phyloP scores from a whole-genome alignment of 2,329 filamentous ascomycete species.

The Trichoderma koningii region DNA sequence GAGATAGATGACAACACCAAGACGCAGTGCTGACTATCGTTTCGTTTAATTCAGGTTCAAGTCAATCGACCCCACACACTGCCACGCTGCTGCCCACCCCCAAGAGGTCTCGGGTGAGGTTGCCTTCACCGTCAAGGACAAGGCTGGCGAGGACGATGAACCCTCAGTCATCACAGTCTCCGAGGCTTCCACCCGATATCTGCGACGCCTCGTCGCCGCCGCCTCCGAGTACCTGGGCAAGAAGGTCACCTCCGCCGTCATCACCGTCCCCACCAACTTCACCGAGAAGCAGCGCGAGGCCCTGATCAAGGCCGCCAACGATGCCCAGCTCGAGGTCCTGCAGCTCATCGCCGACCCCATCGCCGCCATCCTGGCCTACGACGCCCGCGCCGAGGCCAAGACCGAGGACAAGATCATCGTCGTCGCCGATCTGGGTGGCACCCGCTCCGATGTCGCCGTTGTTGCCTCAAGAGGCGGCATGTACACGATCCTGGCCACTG shows the following conservation, averaged over 20 bases:
- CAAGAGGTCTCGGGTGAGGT: slow-evolving; percentile 71
- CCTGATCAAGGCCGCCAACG: slow-evolving; percentile 73
- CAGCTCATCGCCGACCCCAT: slow-evolving; percentile 93
- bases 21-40: slow-evolving; percentile 14
- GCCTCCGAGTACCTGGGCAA: slow-evolving; percentile 93
- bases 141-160: slow-evolving; percentile 57
- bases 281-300: slow-evolving; percentile 82
- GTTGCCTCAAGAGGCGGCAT: slow-evolving; percentile 90
- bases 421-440: slow-evolving; percentile 90
- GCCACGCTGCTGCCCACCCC: slow-evolving; percentile 90
- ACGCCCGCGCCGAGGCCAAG: slow-evolving; percentile 75
- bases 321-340: slow-evolving; percentile 82
- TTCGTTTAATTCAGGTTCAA: slow-evolving; percentile 63
- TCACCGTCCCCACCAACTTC: slow-evolving; percentile 94
- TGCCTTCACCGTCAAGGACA: slow-evolving; percentile 82
- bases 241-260: slow-evolving; percentile 89
- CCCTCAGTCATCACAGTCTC: slow-evolving; percentile 72
- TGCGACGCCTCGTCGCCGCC: slow-evolving; percentile 77
- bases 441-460: slow-evolving; percentile 86
- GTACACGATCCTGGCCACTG: slow-evolving; percentile 91
- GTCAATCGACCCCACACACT: slow-evolving; percentile 93
- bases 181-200: slow-evolving; percentile 81
- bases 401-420: slow-evolving; percentile 85
- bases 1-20: not conserved
- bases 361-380: slow-evolving; percentile 85